Evolutionary conservation across 352 stramenopile genomes (phyloP).

Genomic region (Thalassiosira mediterranea): DNA sequence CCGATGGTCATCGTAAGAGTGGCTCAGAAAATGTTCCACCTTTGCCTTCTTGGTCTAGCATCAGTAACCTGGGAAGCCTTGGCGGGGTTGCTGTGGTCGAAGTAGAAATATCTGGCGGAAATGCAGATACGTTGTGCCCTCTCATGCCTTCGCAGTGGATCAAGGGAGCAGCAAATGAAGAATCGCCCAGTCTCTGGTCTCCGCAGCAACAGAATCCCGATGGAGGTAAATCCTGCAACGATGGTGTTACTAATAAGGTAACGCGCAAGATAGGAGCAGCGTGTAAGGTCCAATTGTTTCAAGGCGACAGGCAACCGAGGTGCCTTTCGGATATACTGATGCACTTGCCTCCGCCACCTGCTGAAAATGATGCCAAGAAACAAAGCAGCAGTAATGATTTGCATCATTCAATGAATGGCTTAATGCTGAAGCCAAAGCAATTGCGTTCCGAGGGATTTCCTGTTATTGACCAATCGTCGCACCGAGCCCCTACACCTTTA

Average conservation of each 20-base stretch:
- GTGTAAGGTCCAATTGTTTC: slow-evolving; percentile 71
- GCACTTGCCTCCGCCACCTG: slow-evolving; percentile 47
- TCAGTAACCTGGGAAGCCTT: slow-evolving; percentile 62
- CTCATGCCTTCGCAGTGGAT: slow-evolving; percentile 43
- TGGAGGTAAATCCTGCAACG: neutral
- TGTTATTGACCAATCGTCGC: no score
- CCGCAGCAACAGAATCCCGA: slow-evolving; percentile 12
- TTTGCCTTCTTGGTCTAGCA: slow-evolving; percentile 68
- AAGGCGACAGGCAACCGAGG: slow-evolving; percentile 52
- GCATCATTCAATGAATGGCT: slow-evolving; percentile 35
- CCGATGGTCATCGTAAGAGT: slow-evolving; percentile 10
- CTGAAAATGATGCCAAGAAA: slow-evolving; percentile 34
- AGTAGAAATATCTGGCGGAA: slow-evolving; percentile 46
- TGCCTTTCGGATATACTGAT: slow-evolving; percentile 66
- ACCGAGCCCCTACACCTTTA: no score
- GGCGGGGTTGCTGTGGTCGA: slow-evolving; percentile 66
- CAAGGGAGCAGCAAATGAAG: slow-evolving; percentile 13
- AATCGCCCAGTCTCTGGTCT: slow-evolving; percentile 32
- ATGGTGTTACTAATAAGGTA: slow-evolving; percentile 9
- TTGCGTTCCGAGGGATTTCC: slow-evolving; percentile 62
- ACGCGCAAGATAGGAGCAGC: slow-evolving; percentile 44
- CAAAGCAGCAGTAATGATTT: slow-evolving; percentile 35
- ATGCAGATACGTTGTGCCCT: slow-evolving; percentile 19
- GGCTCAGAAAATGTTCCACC: slow-evolving; percentile 26
- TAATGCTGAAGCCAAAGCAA: slow-evolving; percentile 54